A percentile compares a stretch with the other conserved stretches of the same genome.
Evolutionary conservation across 2,329 filamentous ascomycete genomes (phyloP).

Genomic region (Penicillium sp.): DNA sequence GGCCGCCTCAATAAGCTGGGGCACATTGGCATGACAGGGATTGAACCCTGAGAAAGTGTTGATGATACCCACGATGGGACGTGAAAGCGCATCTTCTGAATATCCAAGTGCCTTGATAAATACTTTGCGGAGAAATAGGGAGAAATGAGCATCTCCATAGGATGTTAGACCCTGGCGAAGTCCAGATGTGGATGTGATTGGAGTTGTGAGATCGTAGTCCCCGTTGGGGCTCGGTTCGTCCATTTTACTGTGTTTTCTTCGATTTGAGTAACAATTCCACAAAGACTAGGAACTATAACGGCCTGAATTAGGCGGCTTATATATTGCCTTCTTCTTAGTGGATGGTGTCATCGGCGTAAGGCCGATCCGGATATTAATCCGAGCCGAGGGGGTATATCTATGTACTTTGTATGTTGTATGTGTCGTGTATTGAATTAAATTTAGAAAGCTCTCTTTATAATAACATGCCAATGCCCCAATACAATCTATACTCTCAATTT

Average conservation of each 20-base stretch:
- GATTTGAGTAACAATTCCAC: not conserved
- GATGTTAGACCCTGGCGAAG: constrained; percentile 65
- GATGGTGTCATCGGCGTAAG: constrained; percentile 27
- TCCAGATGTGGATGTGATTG: constrained; percentile 54
- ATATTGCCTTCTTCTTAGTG: constrained; percentile 18
- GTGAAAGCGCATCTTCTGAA: constrained; percentile 67
- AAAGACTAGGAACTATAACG: not conserved
- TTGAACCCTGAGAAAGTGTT: constrained; percentile 74
- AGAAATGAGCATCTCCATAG: constrained; percentile 74
- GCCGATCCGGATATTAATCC: constrained; percentile 28
- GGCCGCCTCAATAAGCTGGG: constrained; percentile 68
- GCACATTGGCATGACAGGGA: constrained; percentile 70
- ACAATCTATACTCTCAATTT: constrained; percentile 38
- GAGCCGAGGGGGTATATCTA: not conserved
- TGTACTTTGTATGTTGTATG: no score
- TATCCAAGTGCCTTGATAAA: constrained; percentile 77
- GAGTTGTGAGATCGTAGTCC: constrained; percentile 60
- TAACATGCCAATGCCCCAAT: not conserved
- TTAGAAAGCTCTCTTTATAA: not conserved
- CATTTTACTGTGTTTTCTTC: not conserved
- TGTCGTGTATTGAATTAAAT: not conserved
- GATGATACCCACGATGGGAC: constrained; percentile 72
- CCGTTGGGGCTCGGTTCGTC: constrained; percentile 10
- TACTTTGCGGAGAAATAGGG: constrained; percentile 70
- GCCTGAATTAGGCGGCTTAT: constrained; percentile 11